These are phyloP conservation scores for Sphagnum fallax DNA, from an alignment of 228 moss, liverwort and hornwort genomes.

Conservation along the genomic window DNA sequence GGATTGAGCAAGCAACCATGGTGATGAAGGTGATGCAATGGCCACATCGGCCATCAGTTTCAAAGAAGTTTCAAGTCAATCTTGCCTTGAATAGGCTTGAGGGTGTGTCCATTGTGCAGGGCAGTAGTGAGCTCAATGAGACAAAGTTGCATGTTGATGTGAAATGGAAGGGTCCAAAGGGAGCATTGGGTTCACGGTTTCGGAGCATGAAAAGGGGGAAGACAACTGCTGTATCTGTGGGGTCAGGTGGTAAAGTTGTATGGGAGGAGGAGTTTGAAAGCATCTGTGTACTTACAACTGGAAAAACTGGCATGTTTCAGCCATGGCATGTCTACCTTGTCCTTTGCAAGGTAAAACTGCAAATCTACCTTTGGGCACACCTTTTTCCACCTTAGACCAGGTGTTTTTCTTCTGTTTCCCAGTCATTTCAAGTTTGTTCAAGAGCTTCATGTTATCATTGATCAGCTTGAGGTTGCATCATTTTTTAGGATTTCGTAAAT, in stretches of 20 bases:
- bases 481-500: background rate
- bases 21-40: slow-evolving; percentile 95
- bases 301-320: slow-evolving; percentile 65
- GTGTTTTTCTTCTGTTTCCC: background rate
- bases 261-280: slow-evolving; percentile 85
- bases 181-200: slow-evolving; percentile 77
- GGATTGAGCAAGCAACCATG: slow-evolving; percentile 27
- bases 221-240: slow-evolving; percentile 48
- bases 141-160: slow-evolving; percentile 61
- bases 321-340: slow-evolving; percentile 79
- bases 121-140: slow-evolving; percentile 16
- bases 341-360: slow-evolving; percentile 66
- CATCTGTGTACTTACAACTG: slow-evolving; percentile 58
- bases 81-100: slow-evolving; percentile 60
- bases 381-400: no score
- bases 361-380: no score
- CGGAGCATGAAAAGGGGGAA: slow-evolving; percentile 68
- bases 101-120: slow-evolving; percentile 33
- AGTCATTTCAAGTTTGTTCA: background rate
- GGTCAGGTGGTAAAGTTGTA: slow-evolving; percentile 44
- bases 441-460: background rate
- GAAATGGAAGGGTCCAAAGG: slow-evolving; percentile 90
- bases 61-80: slow-evolving; percentile 90
- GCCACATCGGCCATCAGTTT: slow-evolving; percentile 60
- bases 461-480: background rate